phyloP scores from a whole-genome alignment of 306 rosid genomes.

The Acacia confusa region DNA sequence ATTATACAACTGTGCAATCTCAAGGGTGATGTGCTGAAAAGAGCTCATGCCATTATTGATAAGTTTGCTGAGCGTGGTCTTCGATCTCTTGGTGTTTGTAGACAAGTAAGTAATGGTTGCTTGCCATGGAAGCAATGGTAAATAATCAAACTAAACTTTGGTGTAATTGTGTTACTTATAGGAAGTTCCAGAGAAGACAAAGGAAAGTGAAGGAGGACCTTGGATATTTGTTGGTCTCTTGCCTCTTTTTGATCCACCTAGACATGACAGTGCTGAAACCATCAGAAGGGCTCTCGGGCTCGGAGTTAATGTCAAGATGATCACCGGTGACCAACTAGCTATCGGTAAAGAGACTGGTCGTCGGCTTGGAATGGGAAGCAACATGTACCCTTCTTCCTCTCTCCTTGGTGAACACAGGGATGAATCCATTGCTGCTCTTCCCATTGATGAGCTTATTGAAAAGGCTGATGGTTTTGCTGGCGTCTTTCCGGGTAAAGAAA shows the following conservation, averaged over 20 bases:
- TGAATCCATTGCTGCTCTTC: slow-evolving; percentile 43
- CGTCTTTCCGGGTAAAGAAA: slow-evolving; percentile 67
- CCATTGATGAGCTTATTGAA: slow-evolving; percentile 76
- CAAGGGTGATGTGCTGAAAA: slow-evolving; percentile 43
- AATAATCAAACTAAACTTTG: not conserved
- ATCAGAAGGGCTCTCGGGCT: slow-evolving; percentile 66
- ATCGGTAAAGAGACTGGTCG: slow-evolving; percentile 87
- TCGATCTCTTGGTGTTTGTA: slow-evolving; percentile 67
- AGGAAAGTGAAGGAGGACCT: slow-evolving; percentile 63
- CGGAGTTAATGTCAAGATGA: slow-evolving; percentile 87
- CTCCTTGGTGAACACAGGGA: slow-evolving; percentile 70
- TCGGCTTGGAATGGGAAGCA: slow-evolving; percentile 87
- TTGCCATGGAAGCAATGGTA: not conserved
- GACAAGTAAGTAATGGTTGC: slow-evolving; percentile 47
- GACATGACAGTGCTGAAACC: slow-evolving; percentile 89
- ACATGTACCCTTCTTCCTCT: slow-evolving; percentile 89
- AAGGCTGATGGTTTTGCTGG: slow-evolving; percentile 89
- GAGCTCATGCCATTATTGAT: slow-evolving; percentile 60
- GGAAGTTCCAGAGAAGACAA: slow-evolving; percentile 60
- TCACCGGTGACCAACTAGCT: slow-evolving; percentile 83
- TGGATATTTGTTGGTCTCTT: slow-evolving; percentile 77
- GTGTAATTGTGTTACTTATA: slow-evolving; percentile 8
- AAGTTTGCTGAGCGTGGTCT: slow-evolving; percentile 83
- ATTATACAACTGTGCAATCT: slow-evolving; percentile 68
- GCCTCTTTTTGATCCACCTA: slow-evolving; percentile 88